These are phyloP conservation scores for Phytopythium chamaehyphon DNA, from an alignment of 352 stramenopile species.

Conservation along the genomic window DNA sequence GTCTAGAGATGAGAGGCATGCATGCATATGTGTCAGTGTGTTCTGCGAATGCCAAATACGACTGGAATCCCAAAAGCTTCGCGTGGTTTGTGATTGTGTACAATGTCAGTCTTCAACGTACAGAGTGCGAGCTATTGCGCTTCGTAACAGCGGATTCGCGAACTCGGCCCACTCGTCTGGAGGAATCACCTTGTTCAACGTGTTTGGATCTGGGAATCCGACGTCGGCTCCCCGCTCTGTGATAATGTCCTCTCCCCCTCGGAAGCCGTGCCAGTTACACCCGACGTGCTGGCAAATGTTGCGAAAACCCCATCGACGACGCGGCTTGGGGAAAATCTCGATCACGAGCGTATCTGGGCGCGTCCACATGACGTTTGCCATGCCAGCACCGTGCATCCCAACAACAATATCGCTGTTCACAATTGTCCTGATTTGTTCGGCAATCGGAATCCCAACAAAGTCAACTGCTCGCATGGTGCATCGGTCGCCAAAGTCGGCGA, in stretches of 20 bases:
- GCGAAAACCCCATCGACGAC: conserved; percentile 60
- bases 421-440: conserved; percentile 59
- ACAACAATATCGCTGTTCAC: conserved; percentile 70
- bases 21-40: too few relatives aligned
- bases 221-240: too few relatives aligned
- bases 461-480: conserved; percentile 51
- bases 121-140: not conserved
- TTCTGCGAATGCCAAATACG: too few relatives aligned
- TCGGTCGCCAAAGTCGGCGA: not conserved
- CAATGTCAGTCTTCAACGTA: too few relatives aligned
- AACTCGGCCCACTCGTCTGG: too few relatives aligned
- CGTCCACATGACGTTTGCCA: conserved; percentile 71
- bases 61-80: too few relatives aligned
- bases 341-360: conserved; percentile 45
- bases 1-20: too few relatives aligned
- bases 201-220: too few relatives aligned
- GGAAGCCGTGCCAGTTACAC: conserved; percentile 57
- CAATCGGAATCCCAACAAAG: conserved; percentile 51
- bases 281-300: conserved; percentile 72
- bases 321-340: conserved; percentile 65
- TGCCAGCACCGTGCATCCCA: conserved; percentile 73
- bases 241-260: conserved; percentile 30
- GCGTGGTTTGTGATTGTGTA: too few relatives aligned
- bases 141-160: not conserved
- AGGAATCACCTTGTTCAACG: too few relatives aligned